Percentiles rank a stretch among this genome's conserved stretches.
Evolutionary conservation across 495 filamentous ascomycete species (phyloP).

Genomic region (Aspergillus incahuasiensis): DNA sequence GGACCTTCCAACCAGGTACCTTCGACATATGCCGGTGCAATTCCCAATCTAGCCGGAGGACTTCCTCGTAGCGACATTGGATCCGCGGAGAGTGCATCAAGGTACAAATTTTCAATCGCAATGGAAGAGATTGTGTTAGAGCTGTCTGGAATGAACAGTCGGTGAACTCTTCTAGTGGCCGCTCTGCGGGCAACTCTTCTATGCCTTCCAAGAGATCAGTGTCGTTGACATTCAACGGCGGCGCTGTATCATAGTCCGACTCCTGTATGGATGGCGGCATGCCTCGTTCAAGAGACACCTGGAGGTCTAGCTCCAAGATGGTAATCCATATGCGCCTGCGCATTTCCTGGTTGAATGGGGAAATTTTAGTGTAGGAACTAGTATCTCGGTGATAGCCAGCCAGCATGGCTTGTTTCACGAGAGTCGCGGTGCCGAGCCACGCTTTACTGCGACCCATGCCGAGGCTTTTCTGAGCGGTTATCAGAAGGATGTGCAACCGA

Average conservation of each 20-base stretch:
- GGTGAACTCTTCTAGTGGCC: constrained; percentile 31
- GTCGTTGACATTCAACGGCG: constrained; percentile 50
- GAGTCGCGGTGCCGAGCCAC: constrained; percentile 55
- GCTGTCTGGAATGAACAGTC: constrained; percentile 36
- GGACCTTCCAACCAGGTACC: constrained; percentile 29
- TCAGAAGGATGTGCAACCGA: constrained; percentile 55
- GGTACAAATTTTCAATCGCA: constrained; percentile 34
- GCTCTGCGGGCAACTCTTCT: constrained; percentile 28
- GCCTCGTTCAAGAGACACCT: constrained; percentile 55
- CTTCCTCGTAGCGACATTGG: constrained; percentile 42
- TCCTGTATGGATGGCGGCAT: constrained; percentile 51
- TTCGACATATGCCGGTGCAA: constrained; percentile 33
- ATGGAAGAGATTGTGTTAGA: constrained; percentile 29
- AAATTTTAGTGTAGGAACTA: constrained; percentile 47
- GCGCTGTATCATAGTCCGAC: constrained; percentile 54
- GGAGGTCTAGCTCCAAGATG: constrained; percentile 57
- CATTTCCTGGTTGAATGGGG: constrained; percentile 57
- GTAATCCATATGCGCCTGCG: constrained; percentile 67
- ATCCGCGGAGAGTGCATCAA: constrained; percentile 43
- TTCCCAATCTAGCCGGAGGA: constrained; percentile 40
- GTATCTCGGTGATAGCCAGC: constrained; percentile 56
- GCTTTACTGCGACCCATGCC: constrained; percentile 51
- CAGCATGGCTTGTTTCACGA: constrained; percentile 54
- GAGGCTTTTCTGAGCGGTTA: constrained; percentile 53
- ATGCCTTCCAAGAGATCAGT: constrained; percentile 35